Base-by-base conservation (phyloP, 108 stramenopile species). In the Fragilariopsis cylindrus region DNA sequence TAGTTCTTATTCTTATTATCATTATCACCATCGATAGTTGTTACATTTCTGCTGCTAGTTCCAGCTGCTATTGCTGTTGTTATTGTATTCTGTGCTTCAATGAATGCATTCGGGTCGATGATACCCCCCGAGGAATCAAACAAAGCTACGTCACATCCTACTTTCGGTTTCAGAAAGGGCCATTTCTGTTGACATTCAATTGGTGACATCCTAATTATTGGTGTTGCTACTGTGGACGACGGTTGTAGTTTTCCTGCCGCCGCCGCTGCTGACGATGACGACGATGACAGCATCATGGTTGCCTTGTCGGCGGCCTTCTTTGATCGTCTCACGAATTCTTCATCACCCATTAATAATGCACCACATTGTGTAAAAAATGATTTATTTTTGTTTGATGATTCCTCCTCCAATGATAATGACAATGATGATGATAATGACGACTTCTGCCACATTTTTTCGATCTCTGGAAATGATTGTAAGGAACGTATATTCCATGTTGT, bases 271-370 rank as follows among this genome's bases (percentile, higher is more conserved):
- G 21, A 21, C 21, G 21, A 21, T 1, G 21, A 21, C 21, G n/a
- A n/a, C n/a, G n/a, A 21, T 21, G n/a, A n/a, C 21, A 12, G 5
- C 62, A 40, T 11, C 11, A 63, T 60, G 2, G 4, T 30, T 30
- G 41, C 62, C 21, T 21, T 21, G 21, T 21, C 21, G 21, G 62
- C 62, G 0, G 62, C 62, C 3, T n/a, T 44, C 11, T 40, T 44
- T n/a, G 62, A 63, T 43, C 45, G 62, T 43, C n/a, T 11, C 1
- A 63, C 62, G 45, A 63, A 63, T 4, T 63, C 43, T n/a, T 63
- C 40, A 44, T 63, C 62, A 4, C 62, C 62, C 1, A 63, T 4
- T 44, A 63, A 63, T 8, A 63, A 44, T 21, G 39, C 62, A 4
- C 62, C 62, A n/a, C 62, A 63, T 4, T 40, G 1, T 8, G 62